Conservation (phyloP, 805 yeast species). For the Metschnikowia reukaufii region DNA sequence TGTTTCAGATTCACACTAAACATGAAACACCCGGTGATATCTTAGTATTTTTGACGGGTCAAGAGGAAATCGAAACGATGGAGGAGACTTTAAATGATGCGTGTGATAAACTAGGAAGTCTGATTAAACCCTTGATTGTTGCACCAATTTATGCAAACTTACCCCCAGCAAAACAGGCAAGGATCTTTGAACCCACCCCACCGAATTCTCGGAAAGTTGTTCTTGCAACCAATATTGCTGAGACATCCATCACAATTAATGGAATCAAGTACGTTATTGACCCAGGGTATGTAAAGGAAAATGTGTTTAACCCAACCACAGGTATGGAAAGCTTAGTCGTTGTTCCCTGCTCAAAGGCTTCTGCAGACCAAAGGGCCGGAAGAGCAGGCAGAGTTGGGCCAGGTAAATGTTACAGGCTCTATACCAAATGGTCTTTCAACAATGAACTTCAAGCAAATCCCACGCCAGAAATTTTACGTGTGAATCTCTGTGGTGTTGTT, state of each 20-base stretch:
- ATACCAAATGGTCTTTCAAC: constrained; percentile 77
- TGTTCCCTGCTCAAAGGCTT: constrained; percentile 46
- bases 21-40: constrained; percentile 77
- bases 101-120: constrained; percentile 56
- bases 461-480: constrained; percentile 89
- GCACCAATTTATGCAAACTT: constrained; percentile 91
- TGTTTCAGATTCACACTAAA: constrained; percentile 79
- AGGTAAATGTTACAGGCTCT: constrained; percentile 65
- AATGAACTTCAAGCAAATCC: constrained; percentile 78
- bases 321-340: constrained; percentile 49
- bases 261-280: constrained; percentile 45
- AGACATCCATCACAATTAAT: constrained; percentile 47
- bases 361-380: constrained; percentile 49
- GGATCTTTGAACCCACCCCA: constrained; percentile 88
- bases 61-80: constrained; percentile 88
- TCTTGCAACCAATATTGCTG: constrained; percentile 88
- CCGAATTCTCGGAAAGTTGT: constrained; percentile 78
- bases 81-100: constrained; percentile 73
- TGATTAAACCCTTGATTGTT: constrained; percentile 61
- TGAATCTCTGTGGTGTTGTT: constrained; percentile 75
- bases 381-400: constrained; percentile 51
- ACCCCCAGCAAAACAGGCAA: constrained; percentile 79
- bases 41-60: constrained; percentile 89
- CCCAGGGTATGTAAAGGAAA: constrained; percentile 47
- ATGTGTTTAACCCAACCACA: constrained; percentile 40